Conservation (phyloP, 805 yeast genomes). For the Pichia nanzhaoensis region DNA sequence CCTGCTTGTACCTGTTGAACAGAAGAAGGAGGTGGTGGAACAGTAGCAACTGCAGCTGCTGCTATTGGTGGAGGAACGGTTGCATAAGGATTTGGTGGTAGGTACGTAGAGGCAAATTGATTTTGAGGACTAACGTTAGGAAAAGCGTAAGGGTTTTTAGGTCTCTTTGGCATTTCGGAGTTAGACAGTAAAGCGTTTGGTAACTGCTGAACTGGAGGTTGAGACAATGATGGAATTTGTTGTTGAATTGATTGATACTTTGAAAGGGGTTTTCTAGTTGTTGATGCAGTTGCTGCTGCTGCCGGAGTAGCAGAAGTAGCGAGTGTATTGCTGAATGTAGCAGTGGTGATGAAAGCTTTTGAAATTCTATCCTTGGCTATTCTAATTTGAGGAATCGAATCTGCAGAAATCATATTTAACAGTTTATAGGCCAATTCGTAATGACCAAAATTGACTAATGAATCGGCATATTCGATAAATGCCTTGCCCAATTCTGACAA, state of each 20-base stretch:
- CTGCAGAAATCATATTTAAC: conserved; percentile 69
- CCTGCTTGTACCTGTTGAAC: no score
- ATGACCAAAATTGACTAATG: conserved; percentile 76
- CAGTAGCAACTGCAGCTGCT: no score
- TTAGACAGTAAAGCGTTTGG: not conserved
- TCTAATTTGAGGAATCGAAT: conserved; percentile 60
- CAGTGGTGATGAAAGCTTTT: conserved; percentile 43
- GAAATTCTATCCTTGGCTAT: conserved; percentile 72
- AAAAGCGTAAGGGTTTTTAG: conserved; percentile 18
- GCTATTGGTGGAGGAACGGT: not conserved
- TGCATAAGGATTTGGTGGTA: not conserved
- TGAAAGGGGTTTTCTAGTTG: no score
- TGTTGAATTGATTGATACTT: not conserved
- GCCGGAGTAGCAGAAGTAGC: conserved; percentile 6
- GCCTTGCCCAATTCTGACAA: conserved; percentile 48
- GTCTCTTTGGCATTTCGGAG: not conserved
- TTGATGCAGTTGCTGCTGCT: no score
- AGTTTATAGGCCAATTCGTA: conserved; percentile 73
- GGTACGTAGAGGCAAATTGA: not conserved
- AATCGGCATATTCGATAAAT: conserved; percentile 73
- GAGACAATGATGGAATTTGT: not conserved
- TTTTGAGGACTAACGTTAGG: not conserved
- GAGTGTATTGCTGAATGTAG: conserved; percentile 6
- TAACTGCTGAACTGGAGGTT: conserved; percentile 4
- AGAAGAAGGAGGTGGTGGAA: no score